Percentiles rank a stretch among this genome's conserved stretches.
Conservation (phyloP, 371 early-diverging fungal species). For the Encephalitozoon intestinalis region DNA sequence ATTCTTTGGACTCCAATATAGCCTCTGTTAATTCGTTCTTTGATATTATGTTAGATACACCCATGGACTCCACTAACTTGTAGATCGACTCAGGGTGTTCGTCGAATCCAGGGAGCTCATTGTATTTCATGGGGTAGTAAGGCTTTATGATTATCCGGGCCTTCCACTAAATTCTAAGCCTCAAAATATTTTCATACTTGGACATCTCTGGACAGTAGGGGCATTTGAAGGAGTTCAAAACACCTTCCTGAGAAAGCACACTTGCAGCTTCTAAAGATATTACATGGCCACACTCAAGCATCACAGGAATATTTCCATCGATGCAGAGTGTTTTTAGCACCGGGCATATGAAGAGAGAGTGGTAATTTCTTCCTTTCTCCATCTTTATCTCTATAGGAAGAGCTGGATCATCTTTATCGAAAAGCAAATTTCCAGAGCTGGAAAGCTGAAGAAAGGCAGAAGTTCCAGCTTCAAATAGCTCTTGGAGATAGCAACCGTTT, state of each 20-base stretch:
- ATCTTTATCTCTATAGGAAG: conserved; percentile 30
- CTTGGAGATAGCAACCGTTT: neutral
- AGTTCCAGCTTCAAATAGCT: conserved; percentile 1
- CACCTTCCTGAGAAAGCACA: conserved; percentile 66
- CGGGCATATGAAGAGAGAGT: conserved; percentile 90
- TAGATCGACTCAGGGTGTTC: neutral
- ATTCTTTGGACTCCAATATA: neutral
- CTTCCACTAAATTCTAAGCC: neutral
- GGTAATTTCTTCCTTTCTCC: conserved; percentile 55
- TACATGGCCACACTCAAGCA: conserved; percentile 90
- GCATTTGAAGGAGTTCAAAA: conserved; percentile 67
- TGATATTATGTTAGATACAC: neutral
- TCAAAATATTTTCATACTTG: conserved; percentile 7
- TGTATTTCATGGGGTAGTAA: neutral
- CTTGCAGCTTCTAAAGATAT: conserved; percentile 76
- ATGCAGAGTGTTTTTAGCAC: conserved; percentile 75
- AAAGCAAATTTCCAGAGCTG: neutral
- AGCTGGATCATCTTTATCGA: conserved; percentile 9
- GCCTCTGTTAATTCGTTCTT: neutral
- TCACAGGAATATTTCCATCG: conserved; percentile 87
- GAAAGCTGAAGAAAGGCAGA: neutral
- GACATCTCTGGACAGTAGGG: conserved; percentile 83
- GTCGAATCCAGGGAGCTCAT: neutral
- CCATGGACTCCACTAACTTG: neutral
- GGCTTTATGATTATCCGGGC: neutral